Conservation (phyloP, 176 grass and related monocot species). For the Leersia perrieri region DNA sequence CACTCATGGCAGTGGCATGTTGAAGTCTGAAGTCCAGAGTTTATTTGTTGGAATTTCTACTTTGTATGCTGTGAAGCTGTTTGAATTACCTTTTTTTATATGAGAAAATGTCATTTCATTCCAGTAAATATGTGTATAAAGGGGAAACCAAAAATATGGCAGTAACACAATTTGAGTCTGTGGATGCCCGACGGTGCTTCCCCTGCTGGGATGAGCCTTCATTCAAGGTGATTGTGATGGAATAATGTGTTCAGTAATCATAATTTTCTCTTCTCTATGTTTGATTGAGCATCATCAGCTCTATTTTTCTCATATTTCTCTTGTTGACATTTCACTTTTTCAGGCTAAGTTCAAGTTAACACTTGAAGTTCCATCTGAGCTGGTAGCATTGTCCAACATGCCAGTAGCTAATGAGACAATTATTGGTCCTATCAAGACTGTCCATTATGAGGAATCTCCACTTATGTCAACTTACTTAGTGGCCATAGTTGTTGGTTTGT, state of each 20-base stretch:
- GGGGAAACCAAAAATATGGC: slow-evolving; percentile 68
- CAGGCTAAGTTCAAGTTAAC: slow-evolving; percentile 86
- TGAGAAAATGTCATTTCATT: slow-evolving; percentile 3
- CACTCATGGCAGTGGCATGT: not conserved
- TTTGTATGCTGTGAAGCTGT: not conserved
- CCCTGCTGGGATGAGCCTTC: slow-evolving; percentile 90
- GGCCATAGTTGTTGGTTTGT: slow-evolving; percentile 73
- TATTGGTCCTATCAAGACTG: slow-evolving; percentile 44
- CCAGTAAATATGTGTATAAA: slow-evolving; percentile 58
- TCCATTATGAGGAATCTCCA: slow-evolving; percentile 65
- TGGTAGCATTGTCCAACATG: slow-evolving; percentile 91
- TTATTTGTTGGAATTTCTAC: not conserved
- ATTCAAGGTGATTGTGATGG: slow-evolving; percentile 58
- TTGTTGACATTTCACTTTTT: slow-evolving; percentile 17
- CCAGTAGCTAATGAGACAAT: slow-evolving; percentile 43
- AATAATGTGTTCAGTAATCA: not conserved
- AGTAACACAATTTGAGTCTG: slow-evolving; percentile 79
- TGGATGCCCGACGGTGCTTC: slow-evolving; percentile 79
- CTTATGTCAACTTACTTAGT: slow-evolving; percentile 98
- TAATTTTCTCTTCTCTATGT: not conserved
- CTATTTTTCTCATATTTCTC: not conserved
- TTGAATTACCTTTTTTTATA: not conserved
- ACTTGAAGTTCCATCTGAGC: slow-evolving; percentile 59
- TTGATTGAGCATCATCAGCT: not conserved
- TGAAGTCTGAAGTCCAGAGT: not conserved